These are phyloP conservation scores for Quercus bicolor DNA, from an alignment of 306 rosid species.

Conservation along the genomic window DNA sequence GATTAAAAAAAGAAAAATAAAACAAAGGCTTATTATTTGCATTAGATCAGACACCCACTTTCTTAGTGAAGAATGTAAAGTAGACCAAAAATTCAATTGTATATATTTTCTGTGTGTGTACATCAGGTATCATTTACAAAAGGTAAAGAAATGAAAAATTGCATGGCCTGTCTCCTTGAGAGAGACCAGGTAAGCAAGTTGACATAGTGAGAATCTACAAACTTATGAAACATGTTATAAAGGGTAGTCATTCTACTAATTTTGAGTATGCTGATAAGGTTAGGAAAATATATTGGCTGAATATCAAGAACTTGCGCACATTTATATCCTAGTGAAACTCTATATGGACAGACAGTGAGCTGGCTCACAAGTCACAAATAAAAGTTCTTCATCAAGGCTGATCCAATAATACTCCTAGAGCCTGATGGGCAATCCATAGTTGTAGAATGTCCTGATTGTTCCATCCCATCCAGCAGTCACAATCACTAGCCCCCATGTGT, in stretches of 20 bases:
- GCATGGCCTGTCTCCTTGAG: background rate
- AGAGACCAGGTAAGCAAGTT: conserved; percentile 26
- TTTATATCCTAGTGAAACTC: too few species aligned
- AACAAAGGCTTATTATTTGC: background rate
- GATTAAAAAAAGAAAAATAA: too few species aligned
- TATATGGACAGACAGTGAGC: too few species aligned
- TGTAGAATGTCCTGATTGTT: conserved; percentile 71
- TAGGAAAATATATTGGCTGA: background rate
- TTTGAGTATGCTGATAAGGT: conserved; percentile 2
- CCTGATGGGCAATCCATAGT: conserved; percentile 81
- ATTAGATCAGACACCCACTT: background rate
- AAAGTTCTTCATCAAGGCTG: background rate
- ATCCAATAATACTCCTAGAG: conserved; percentile 25
- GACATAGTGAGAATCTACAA: conserved; percentile 27
- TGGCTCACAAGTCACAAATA: background rate
- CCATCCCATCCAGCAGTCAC: conserved; percentile 76
- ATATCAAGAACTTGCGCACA: too few species aligned
- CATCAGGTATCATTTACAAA: conserved; percentile 28
- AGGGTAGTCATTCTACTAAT: conserved; percentile 26
- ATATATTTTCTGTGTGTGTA: background rate
- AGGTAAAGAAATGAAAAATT: background rate
- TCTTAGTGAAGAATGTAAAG: background rate
- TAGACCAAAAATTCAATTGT: background rate
- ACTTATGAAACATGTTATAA: conserved; percentile 14
- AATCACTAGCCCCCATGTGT: conserved; percentile 74